phyloP scores from a whole-genome alignment of 768 basidiomycete species.

The Hydnum rufescens region DNA sequence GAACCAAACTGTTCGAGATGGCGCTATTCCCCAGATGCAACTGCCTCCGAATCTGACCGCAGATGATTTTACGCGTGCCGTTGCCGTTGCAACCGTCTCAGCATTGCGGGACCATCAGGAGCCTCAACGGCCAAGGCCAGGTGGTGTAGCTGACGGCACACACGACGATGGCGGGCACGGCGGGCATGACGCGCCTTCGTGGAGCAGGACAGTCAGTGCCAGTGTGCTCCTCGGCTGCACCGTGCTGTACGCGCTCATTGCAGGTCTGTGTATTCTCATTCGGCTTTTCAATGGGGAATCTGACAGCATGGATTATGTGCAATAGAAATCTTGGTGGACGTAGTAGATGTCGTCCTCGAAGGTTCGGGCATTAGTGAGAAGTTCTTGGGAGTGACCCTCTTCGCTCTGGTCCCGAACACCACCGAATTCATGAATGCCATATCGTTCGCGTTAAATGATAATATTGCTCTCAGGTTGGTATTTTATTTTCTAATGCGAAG shows the following conservation, averaged over 20 bases:
- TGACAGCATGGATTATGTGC: neutral
- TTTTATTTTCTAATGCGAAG: conserved; percentile 11
- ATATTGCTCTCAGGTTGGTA: conserved; percentile 76
- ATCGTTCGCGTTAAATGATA: conserved; percentile 89
- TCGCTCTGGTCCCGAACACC: conserved; percentile 94
- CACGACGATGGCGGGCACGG: conserved; percentile 38
- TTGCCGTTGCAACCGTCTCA: conserved; percentile 84
- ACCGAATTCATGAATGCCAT: conserved; percentile 99
- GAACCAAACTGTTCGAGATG: conserved; percentile 51
- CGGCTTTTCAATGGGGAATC: neutral
- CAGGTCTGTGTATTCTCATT: conserved; percentile 42
- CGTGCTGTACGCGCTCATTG: conserved; percentile 82
- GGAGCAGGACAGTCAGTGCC: conserved; percentile 80
- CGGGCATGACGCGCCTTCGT: conserved; percentile 89
- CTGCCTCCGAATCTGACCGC: conserved; percentile 50
- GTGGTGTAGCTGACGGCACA: neutral
- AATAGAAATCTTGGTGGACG: conserved; percentile 79
- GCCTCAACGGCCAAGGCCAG: conserved; percentile 26
- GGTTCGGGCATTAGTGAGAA: conserved; percentile 93
- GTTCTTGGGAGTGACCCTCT: conserved; percentile 88
- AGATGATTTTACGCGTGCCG: conserved; percentile 84
- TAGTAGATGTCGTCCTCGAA: conserved; percentile 82
- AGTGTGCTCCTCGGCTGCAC: conserved; percentile 82
- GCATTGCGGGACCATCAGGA: conserved; percentile 49
- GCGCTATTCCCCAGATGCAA: conserved; percentile 19